These are phyloP conservation scores for Stylonectria norvegica DNA, from an alignment of 2,329 filamentous ascomycete species.

Conservation along the genomic window DNA sequence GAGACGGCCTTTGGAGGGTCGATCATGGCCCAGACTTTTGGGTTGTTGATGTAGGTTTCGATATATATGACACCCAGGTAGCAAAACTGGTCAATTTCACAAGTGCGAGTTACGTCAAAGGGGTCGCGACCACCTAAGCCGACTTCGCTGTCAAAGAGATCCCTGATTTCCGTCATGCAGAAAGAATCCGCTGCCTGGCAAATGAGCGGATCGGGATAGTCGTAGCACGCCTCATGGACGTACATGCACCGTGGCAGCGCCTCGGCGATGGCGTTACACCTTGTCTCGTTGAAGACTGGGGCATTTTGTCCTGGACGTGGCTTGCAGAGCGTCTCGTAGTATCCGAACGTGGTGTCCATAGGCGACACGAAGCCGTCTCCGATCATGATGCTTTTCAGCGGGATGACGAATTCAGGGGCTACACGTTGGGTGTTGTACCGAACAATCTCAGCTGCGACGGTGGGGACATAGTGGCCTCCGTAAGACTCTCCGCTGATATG, in stretches of 20 bases:
- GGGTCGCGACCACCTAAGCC: constrained; percentile 4
- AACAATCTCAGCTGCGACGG: constrained; percentile 19
- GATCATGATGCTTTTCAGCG: constrained; percentile 14
- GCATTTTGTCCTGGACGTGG: neutral
- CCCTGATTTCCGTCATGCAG: constrained; percentile 9
- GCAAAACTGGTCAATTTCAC: constrained; percentile 6
- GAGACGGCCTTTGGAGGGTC: neutral
- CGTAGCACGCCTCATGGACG: constrained; percentile 15
- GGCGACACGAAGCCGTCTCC: constrained; percentile 21
- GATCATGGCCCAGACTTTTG: neutral
- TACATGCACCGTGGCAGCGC: constrained; percentile 19
- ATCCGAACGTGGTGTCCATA: constrained; percentile 15
- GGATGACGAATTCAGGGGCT: constrained; percentile 3
- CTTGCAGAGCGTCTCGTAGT: constrained; percentile 21
- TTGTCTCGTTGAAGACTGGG: constrained; percentile 10
- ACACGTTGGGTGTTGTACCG: constrained; percentile 9
- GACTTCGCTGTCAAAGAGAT: constrained; percentile 2
- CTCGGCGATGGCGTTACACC: constrained; percentile 13
- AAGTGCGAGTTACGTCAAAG: constrained; percentile 8
- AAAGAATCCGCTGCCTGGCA: constrained; percentile 13
- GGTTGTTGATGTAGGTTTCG: constrained; percentile 3
- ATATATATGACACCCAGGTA: constrained; percentile 1
- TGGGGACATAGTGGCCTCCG: constrained; percentile 21
- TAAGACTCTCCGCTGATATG: constrained; percentile 21
- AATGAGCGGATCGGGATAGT: constrained; percentile 15